These are phyloP conservation scores for Spathaspora boniae DNA, from an alignment of 805 yeast species.

Conservation along the genomic window DNA sequence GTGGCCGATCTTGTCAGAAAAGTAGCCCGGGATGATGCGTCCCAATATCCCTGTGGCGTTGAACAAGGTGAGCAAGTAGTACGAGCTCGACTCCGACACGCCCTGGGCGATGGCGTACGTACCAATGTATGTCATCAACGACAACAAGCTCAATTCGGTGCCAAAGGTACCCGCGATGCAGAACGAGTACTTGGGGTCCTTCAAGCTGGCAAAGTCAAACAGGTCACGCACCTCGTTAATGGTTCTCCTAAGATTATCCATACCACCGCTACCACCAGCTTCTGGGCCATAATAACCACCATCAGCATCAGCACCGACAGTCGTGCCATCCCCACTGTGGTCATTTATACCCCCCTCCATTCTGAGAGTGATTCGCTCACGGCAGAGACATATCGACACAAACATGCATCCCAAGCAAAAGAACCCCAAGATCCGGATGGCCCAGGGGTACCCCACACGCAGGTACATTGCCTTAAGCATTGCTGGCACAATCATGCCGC, in stretches of 20 bases:
- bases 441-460: slow-evolving; percentile 57
- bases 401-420: slow-evolving; percentile 25
- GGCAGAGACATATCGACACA: slow-evolving; percentile 23
- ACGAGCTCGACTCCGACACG: slow-evolving; percentile 39
- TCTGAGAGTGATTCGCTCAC: slow-evolving; percentile 21
- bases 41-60: slow-evolving; percentile 50
- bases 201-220: slow-evolving; percentile 37
- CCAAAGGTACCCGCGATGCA: slow-evolving; percentile 41
- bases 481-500: slow-evolving; percentile 62
- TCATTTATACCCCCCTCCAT: neutral
- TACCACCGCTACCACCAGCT: no score
- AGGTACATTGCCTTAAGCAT: slow-evolving; percentile 44
- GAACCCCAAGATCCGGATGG: slow-evolving; percentile 47
- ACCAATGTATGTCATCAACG: slow-evolving; percentile 52
- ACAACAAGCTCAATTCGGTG: slow-evolving; percentile 50
- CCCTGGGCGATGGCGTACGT: slow-evolving; percentile 55
- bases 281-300: no score
- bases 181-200: slow-evolving; percentile 32
- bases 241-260: slow-evolving; percentile 8
- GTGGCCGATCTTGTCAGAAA: slow-evolving; percentile 54
- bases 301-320: neutral
- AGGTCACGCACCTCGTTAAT: slow-evolving; percentile 13
- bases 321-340: neutral
- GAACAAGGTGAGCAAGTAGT: slow-evolving; percentile 44
- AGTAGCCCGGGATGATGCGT: slow-evolving; percentile 50